Base-by-base conservation (phyloP, 1,139 yeast species). In the Nematodospora anomalae region DNA sequence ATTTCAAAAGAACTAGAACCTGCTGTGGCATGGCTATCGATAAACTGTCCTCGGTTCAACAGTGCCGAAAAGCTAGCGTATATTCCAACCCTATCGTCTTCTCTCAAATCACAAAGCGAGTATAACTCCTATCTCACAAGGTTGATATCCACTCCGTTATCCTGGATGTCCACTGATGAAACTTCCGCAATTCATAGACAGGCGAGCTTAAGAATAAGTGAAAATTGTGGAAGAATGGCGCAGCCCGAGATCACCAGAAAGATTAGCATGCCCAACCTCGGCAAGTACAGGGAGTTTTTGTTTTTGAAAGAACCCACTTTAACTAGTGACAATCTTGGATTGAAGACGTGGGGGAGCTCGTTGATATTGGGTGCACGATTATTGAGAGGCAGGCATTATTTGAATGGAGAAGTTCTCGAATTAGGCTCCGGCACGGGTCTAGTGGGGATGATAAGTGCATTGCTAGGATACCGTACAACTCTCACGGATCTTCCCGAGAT, bases 311-410 rank as follows among this genome's bases (percentile, higher is more conserved):
- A 92, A 55, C 97, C 97, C 0, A 80, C 95, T 0, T 63, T 92
- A 43, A 87, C 96, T 0, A 78, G 79, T 33, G 98, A 92, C 57
- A 85, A 84, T 45, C 63, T 92, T 22, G 98, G 98, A 0, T 71
- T 88, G 55, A 89, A 90, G 47, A 92, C 98, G 0, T 92, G 98
- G 98, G 98, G 97, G 0, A 84, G 97, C 0, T 80, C 97, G 0
- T 63, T 86, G 22, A 71, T 87, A 2, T 62, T 92, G 14, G 74
- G 94, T 1, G 74, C 78, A 36, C 60, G 82, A 32, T 54, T 85
- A 5, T 61, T 69, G 2, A 52, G 49, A 26, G 22, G 40, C 4
- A 33, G 35, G 3, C 24, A 42, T 13, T 57, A 64, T 43, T 43
- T 73, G 31, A 27, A 42, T 30, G 67, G 66, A 6, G 71, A 77